These are phyloP conservation scores for Candida anglica DNA, from an alignment of 805 yeast species.

Conservation along the genomic window DNA sequence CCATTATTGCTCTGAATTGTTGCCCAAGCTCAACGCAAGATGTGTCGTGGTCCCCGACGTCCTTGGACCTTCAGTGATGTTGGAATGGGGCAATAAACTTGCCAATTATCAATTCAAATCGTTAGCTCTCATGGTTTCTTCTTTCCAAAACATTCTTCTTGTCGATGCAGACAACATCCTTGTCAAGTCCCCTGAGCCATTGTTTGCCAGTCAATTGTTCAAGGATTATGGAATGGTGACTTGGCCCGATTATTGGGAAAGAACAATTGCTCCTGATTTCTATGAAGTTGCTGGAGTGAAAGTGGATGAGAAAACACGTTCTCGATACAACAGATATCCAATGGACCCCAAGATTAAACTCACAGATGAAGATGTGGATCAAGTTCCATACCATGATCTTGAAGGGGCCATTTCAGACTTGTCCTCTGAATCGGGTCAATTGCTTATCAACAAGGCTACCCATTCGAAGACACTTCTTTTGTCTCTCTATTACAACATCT, in stretches of 20 bases:
- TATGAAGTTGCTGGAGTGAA: slow-evolving; percentile 30
- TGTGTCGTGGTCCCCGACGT: slow-evolving; percentile 53
- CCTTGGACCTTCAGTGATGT: slow-evolving; percentile 52
- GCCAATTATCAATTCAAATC: slow-evolving; percentile 68
- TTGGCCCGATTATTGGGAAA: slow-evolving; percentile 43
- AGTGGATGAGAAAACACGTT: slow-evolving; percentile 25
- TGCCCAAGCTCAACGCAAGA: slow-evolving; percentile 59
- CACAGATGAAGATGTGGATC: slow-evolving; percentile 8
- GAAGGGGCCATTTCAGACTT: slow-evolving; percentile 67
- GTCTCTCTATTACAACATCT: slow-evolving; percentile 61
- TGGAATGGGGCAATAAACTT: slow-evolving; percentile 33
- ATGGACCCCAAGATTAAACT: slow-evolving; percentile 10
- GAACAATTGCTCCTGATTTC: slow-evolving; percentile 32
- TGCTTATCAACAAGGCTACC: slow-evolving; percentile 51
- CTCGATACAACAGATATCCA: slow-evolving; percentile 24
- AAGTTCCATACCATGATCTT: slow-evolving; percentile 56
- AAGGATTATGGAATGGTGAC: slow-evolving; percentile 30
- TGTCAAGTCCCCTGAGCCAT: slow-evolving; percentile 24
- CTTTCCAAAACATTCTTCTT: slow-evolving; percentile 29
- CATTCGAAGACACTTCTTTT: slow-evolving; percentile 58
- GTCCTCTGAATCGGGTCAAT: slow-evolving; percentile 68
- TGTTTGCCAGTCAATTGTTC: slow-evolving; percentile 26
- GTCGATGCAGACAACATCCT: slow-evolving; percentile 33
- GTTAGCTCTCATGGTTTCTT: slow-evolving; percentile 40
- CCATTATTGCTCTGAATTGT: slow-evolving; percentile 51